phyloP scores from a whole-genome alignment of 2,329 filamentous ascomycete genomes.

The Botrytis pseudocinerea region DNA sequence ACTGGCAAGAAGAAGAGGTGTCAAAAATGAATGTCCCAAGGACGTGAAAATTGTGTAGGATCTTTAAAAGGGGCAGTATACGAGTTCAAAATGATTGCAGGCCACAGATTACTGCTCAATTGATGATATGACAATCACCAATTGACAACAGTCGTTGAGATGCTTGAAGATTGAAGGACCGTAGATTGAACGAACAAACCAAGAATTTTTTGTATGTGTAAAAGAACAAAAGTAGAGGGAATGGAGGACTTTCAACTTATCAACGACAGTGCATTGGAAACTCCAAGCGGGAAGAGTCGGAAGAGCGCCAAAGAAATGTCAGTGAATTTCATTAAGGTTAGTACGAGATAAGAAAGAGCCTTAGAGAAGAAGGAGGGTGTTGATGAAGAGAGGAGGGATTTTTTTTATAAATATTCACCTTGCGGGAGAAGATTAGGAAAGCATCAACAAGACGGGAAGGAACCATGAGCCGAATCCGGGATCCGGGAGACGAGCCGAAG shows the following conservation, averaged over 20 bases:
- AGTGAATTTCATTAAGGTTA: conserved; percentile 4
- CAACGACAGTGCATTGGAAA: background rate
- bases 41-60: conserved; percentile 11
- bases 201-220: conserved; percentile 4
- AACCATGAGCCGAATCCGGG: background rate
- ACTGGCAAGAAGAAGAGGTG: background rate
- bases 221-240: conserved; percentile 6
- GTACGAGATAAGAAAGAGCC: background rate
- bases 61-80: background rate
- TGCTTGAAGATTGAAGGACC: background rate
- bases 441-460: conserved; percentile 4
- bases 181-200: background rate
- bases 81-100: background rate
- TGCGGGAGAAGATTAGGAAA: background rate
- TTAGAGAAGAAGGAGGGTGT: conserved; percentile 10
- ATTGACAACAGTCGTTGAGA: conserved; percentile 4
- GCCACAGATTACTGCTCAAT: conserved; percentile 4
- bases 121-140: conserved; percentile 4
- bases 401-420: background rate
- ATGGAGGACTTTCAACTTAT: background rate
- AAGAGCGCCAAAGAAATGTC: background rate
- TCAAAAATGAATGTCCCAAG: conserved; percentile 18
- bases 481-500: background rate
- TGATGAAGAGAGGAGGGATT: background rate
- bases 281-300: background rate